phyloP scores from a whole-genome alignment of 1,284 basidiomycete genomes.

The Ustilago cynodontis region DNA sequence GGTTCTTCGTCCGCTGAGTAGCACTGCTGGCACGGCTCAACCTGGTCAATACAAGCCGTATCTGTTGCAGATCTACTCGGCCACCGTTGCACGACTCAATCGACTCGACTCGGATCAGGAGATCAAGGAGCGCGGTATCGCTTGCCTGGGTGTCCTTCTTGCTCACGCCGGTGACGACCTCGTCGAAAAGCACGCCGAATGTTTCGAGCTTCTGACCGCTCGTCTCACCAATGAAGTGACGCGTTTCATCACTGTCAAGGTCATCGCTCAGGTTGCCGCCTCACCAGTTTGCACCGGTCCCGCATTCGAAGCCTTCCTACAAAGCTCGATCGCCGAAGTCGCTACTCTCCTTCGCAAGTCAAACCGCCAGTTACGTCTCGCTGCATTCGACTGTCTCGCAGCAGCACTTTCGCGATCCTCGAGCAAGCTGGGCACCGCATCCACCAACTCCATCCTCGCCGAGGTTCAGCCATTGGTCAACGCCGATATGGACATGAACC shows the following conservation, averaged over 20 bases:
- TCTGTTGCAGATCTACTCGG: constrained; percentile 75
- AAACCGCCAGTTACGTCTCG: constrained; percentile 82
- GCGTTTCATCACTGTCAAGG: constrained; percentile 72
- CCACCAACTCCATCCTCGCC: constrained; percentile 46
- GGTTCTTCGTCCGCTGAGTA: constrained; percentile 68
- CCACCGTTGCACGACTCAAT: constrained; percentile 79
- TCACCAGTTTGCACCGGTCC: constrained; percentile 70
- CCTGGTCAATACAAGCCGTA: constrained; percentile 46
- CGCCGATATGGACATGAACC: constrained; percentile 57
- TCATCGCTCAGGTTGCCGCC: constrained; percentile 72
- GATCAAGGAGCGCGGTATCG: constrained; percentile 84
- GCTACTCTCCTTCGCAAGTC: constrained; percentile 83
- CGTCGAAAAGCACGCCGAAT: constrained; percentile 67
- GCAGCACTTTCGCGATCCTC: constrained; percentile 78
- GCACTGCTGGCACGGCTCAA: constrained; percentile 2
- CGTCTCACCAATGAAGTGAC: constrained; percentile 77
- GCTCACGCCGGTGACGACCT: constrained; percentile 82
- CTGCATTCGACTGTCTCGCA: constrained; percentile 83
- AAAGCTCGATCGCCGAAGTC: constrained; percentile 80
- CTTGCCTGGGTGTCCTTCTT: constrained; percentile 86
- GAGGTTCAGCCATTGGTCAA: constrained; percentile 58
- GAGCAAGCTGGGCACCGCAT: constrained; percentile 31
- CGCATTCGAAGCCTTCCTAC: constrained; percentile 80
- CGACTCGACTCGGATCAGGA: constrained; percentile 90
- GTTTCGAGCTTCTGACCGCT: constrained; percentile 79